phyloP scores from a whole-genome alignment of 768 basidiomycete genomes.

The Leccinellum rugosiceps region DNA sequence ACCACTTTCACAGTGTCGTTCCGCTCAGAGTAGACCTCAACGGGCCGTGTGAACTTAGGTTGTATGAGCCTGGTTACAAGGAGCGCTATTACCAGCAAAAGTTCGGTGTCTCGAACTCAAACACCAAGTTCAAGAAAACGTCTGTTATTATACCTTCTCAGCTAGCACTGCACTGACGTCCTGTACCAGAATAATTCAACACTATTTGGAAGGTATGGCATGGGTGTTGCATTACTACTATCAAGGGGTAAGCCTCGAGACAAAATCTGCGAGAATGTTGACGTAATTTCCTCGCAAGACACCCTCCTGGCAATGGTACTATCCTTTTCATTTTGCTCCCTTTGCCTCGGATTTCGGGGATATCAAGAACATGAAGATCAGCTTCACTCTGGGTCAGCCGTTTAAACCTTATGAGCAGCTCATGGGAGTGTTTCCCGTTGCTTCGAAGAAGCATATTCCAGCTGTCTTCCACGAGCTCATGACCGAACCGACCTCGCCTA shows the following conservation, averaged over 20 bases:
- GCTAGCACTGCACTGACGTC: constrained; percentile 4
- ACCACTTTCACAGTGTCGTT: neutral
- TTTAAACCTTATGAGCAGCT: constrained; percentile 98
- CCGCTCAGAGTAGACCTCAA: constrained; percentile 1
- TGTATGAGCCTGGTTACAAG: constrained; percentile 96
- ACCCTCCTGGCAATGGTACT: constrained; percentile 98
- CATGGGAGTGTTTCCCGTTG: constrained; percentile 95
- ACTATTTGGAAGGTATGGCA: constrained; percentile 90
- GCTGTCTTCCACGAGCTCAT: constrained; percentile 82
- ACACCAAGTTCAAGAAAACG: constrained; percentile 70
- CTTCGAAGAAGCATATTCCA: constrained; percentile 87
- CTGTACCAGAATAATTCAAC: constrained; percentile 60
- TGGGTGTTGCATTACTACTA: constrained; percentile 99
- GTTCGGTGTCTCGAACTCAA: constrained; percentile 73
- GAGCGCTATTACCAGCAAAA: constrained; percentile 95
- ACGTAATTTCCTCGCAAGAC: constrained; percentile 45
- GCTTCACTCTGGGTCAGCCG: constrained; percentile 77
- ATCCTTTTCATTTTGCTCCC: constrained; percentile 97
- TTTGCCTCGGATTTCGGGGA: constrained; percentile 94
- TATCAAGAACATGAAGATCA: constrained; percentile 72
- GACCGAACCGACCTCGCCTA: constrained; percentile 83
- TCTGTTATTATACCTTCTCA: constrained; percentile 37
- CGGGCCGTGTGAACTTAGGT: constrained; percentile 41
- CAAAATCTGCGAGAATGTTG: constrained; percentile 4
- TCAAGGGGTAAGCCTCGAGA: constrained; percentile 71